These are phyloP conservation scores for Vaccinium corymbosum DNA, from an alignment of 148 eudicot species.

Conservation along the genomic window DNA sequence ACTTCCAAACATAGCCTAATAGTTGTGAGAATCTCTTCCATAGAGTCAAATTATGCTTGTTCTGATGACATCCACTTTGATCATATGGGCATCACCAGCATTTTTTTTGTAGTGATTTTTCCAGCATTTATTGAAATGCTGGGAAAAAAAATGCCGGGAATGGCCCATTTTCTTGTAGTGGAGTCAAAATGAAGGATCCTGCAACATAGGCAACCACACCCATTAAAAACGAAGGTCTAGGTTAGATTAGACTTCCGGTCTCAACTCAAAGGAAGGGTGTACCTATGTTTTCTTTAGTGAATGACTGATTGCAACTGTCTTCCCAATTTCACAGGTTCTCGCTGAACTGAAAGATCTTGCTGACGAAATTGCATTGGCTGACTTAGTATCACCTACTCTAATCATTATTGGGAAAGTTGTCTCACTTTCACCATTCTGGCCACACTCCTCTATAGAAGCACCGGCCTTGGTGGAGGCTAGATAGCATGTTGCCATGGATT, in stretches of 20 bases:
- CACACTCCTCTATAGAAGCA: conserved; percentile 31
- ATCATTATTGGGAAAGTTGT: conserved; percentile 95
- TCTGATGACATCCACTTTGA: no score
- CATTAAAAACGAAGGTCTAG: background rate
- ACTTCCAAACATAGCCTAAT: background rate
- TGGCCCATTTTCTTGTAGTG: no score
- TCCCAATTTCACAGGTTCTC: conserved; percentile 52
- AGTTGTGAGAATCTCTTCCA: background rate
- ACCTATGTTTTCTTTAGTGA: background rate
- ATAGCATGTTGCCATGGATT: conserved; percentile 10
- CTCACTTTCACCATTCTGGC: conserved; percentile 88
- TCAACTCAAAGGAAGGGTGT: no score
- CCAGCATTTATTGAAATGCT: no score
- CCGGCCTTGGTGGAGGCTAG: conserved; percentile 27
- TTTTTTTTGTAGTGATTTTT: no score
- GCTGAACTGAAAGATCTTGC: conserved; percentile 79
- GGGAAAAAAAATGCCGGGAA: no score
- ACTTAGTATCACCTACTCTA: conserved; percentile 78
- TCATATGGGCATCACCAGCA: no score
- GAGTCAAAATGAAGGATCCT: no score
- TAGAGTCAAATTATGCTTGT: no score
- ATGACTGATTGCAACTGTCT: background rate
- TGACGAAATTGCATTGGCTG: conserved; percentile 41
- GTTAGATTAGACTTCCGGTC: background rate
- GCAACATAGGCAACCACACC: no score